These are phyloP conservation scores for Pleurostoma richardsiae DNA, from an alignment of 2,329 filamentous ascomycete species.

Conservation along the genomic window DNA sequence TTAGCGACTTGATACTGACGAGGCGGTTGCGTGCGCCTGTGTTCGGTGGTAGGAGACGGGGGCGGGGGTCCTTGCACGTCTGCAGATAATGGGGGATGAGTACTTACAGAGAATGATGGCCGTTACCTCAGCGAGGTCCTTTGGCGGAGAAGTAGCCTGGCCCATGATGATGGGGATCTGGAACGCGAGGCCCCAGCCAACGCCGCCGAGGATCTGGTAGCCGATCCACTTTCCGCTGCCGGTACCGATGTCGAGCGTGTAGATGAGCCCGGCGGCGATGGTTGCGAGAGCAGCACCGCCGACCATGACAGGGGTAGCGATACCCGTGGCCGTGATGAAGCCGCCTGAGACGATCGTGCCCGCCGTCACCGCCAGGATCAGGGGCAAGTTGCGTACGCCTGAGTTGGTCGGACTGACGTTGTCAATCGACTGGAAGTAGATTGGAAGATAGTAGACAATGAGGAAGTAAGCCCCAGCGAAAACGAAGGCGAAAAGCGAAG, in stretches of 20 bases:
- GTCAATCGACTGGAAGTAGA: conserved; percentile 47
- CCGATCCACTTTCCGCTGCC: conserved; percentile 34
- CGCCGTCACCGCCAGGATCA: conserved; percentile 30
- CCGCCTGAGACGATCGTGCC: conserved; percentile 25
- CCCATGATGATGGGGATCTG: conserved; percentile 38
- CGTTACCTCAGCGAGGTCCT: conserved; percentile 31
- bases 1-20: conserved; percentile 7
- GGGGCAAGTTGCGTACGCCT: conserved; percentile 34
- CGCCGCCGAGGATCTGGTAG: conserved; percentile 40
- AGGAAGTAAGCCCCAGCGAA: conserved; percentile 38
- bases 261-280: conserved; percentile 29
- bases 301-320: conserved; percentile 29
- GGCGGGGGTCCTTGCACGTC: conserved; percentile 17
- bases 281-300: conserved; percentile 28
- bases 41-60: conserved; percentile 1
- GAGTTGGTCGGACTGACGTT: conserved; percentile 27
- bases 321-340: conserved; percentile 22
- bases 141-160: conserved; percentile 20
- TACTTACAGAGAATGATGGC: conserved; percentile 25
- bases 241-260: conserved; percentile 27
- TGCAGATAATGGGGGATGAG: background rate
- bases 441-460: conserved; percentile 40
- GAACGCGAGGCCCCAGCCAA: conserved; percentile 36
- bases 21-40: too few relatives aligned
- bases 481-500: conserved; percentile 33